phyloP scores from a whole-genome alignment of 2,329 filamentous ascomycete genomes.

The Colletotrichum sp. region DNA sequence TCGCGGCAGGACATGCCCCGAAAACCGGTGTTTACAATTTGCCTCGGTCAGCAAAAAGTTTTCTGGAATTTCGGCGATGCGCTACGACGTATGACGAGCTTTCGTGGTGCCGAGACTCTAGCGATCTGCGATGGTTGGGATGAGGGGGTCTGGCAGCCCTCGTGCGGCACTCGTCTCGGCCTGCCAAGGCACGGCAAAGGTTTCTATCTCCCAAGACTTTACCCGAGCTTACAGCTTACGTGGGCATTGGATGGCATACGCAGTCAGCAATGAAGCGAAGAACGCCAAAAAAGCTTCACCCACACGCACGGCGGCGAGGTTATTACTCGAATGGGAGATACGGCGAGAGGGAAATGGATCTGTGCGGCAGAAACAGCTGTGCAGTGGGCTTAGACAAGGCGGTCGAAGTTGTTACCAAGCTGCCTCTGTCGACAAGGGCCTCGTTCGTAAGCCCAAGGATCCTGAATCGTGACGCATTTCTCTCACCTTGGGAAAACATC shows the following conservation, averaged over 20 bases:
- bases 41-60: not conserved
- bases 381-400: not conserved
- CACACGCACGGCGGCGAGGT: not conserved
- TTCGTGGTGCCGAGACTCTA: not conserved
- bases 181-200: not conserved
- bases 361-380: not conserved
- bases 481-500: not conserved
- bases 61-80: not conserved
- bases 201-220: not conserved
- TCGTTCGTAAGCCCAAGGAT: not conserved
- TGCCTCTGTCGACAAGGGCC: not conserved
- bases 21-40: not conserved
- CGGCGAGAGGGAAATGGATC: not conserved
- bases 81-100: not conserved
- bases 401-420: not conserved
- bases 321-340: not conserved
- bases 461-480: not conserved
- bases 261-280: not conserved
- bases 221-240: conserved; percentile 7
- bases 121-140: not conserved
- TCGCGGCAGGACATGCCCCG: not conserved
- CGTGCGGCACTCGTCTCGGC: not conserved
- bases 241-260: not conserved
- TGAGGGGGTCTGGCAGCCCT: not conserved
- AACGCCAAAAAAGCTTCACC: not conserved